Percentiles rank a stretch among this genome's conserved stretches.
Conservation (phyloP, 2,329 filamentous ascomycete species). For the Phialocephala sp. region DNA sequence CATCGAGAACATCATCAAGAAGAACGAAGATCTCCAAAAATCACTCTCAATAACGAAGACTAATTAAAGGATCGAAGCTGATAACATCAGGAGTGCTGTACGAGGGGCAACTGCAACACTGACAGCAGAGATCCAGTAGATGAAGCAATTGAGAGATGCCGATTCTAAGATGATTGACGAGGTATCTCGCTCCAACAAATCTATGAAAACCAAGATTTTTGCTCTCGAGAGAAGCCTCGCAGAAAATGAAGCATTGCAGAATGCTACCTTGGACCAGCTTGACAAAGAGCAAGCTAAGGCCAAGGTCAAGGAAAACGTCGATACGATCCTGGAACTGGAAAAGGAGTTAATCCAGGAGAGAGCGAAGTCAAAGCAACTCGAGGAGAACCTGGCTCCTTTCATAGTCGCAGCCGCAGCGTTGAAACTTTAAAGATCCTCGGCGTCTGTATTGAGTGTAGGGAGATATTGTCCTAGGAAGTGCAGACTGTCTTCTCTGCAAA, state of each 20-base stretch:
- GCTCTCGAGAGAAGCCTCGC: not conserved
- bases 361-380: not conserved
- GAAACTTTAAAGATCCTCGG: no score
- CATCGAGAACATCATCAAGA: not conserved
- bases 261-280: slow-evolving; percentile 4
- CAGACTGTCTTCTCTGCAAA: no score
- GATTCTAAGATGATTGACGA: not conserved
- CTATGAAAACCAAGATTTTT: not conserved
- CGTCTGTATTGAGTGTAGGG: no score
- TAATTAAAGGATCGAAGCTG: not conserved
- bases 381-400: not conserved
- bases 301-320: not conserved
- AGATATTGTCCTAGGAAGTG: no score
- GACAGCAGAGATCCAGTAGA: not conserved
- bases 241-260: not conserved
- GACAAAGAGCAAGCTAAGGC: not conserved
- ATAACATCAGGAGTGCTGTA: not conserved
- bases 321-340: not conserved
- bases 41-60: not conserved
- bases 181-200: not conserved
- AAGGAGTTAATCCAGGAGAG: not conserved
- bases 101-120: not conserved
- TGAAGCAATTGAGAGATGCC: not conserved
- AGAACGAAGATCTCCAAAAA: not conserved
- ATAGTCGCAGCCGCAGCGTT: not conserved